Conservation (phyloP, 75 land plant species). For the Sequoia sempervirens region DNA sequence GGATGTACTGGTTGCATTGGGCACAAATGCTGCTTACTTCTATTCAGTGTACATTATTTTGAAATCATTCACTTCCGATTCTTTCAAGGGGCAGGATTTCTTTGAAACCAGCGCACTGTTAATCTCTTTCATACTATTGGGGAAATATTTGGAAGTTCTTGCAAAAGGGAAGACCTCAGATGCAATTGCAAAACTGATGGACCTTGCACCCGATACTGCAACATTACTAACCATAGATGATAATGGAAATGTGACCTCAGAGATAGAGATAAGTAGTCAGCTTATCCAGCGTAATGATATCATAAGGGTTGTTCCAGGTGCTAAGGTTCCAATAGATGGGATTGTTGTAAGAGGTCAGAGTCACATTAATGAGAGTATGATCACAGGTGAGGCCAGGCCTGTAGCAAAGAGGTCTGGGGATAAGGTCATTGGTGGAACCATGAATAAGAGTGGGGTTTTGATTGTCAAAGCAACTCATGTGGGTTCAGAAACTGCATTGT, state of each 20-base stretch:
- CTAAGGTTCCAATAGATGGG: constrained; percentile 89
- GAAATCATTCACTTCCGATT: constrained; percentile 30
- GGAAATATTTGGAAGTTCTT: constrained; percentile 46
- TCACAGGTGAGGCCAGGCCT: constrained; percentile 88
- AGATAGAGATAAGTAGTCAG: constrained; percentile 71
- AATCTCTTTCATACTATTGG: constrained; percentile 46
- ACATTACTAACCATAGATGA: constrained; percentile 37
- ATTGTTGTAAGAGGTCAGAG: constrained; percentile 76
- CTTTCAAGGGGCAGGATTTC: constrained; percentile 58
- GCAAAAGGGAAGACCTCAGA: constrained; percentile 70
- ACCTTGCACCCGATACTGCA: constrained; percentile 66
- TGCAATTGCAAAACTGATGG: constrained; percentile 68
- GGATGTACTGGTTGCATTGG: constrained; percentile 65
- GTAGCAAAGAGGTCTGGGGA: constrained; percentile 67
- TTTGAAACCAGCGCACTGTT: constrained; percentile 69
- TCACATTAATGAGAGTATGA: constrained; percentile 95
- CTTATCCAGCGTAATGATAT: constrained; percentile 84
- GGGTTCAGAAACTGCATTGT: constrained; percentile 92
- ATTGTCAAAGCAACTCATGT: constrained; percentile 76
- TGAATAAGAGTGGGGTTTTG: constrained; percentile 83
- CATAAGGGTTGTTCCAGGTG: constrained; percentile 83
- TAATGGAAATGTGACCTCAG: constrained; percentile 48
- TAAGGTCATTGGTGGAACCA: constrained; percentile 84
- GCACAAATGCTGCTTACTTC: constrained; percentile 76
- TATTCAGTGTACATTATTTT: constrained; percentile 51